Evolutionary conservation across 2,329 filamentous ascomycete species (phyloP), one percentile per base, ranked within the genome.

Genomic region (Botrytis elliptica): DNA sequence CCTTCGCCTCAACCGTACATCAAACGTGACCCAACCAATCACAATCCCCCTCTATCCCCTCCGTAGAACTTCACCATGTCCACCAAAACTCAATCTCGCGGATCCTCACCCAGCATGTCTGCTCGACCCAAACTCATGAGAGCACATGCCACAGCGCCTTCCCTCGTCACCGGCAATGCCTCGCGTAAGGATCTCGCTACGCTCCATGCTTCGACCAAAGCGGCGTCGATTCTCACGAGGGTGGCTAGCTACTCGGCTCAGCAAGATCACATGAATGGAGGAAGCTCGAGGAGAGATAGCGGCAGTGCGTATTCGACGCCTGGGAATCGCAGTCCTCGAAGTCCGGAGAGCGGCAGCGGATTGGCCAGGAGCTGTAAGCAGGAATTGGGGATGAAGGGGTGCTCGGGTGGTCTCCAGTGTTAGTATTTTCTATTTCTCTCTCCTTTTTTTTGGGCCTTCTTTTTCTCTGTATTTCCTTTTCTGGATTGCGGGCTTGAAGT

Each of bases 101-200:
- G 70, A 78, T 82, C 85, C 1, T 83, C 84, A 22, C 83, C 84
- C 33, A 83, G 84, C 60, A 80, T 82, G 46, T 78, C 79, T 68
- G 79, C 81, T 73, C 83, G 86, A 76, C 88, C 88, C 52, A 85
- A 85, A 69, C 83, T 90, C 60, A 82, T 89, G 62, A 84, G 88
- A 74, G 86, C 88, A 42, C 85, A 84, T 71, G 86, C 85, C 46
- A 90, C 88, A 18, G 88, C 88, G 75, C 88, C 88, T 6, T 88
- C 87, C 42, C 85, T 90, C 76, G 89, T 87, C 20, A 84, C 86
- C 7, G 87, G 87, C 46, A 88, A 86, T 76, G 85, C 85, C 49
- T 87, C 85, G 75, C 83, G 85, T 71, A 85, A 86, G 72, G 84
- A 88, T 57, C 81, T 89, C 63, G 85, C 85, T 22, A 85, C 82